Base-by-base conservation (phyloP, 2,329 filamentous ascomycete genomes). In the Penicillium hesseltinei region DNA sequence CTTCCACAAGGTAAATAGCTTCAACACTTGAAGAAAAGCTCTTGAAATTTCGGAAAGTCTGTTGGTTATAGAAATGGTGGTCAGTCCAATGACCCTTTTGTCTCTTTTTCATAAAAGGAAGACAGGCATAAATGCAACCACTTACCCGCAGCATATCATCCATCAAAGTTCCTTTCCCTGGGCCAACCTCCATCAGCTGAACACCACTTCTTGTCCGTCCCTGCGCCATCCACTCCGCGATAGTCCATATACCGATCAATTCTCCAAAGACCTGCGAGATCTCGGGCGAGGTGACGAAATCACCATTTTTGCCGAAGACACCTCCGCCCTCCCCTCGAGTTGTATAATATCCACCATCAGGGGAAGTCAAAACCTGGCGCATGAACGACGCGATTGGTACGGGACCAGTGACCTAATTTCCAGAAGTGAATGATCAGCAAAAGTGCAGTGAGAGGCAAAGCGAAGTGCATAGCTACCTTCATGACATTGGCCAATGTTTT, bases 181-280 rank as follows among this genome's bases (percentile, higher is more conserved):
- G 94, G 0, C 94, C 94, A 65, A 97, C 87, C 75, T 99, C 94
- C 69, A 99, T 91, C 62, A 99, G 80, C 72, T 97, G 89, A 17
- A 97, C 87, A 27, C 90, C 91, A 31, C 83, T 80, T 59, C 79
- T 84, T 54, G 84, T 89, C 59, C 82, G 83, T 17, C 92, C 92
- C 73, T 99, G 94, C 40, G 89, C 88, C 73, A 97, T 90, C 93
- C 94, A 99, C 80, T 99, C 94, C 42, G 93, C 88, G 51, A 97
- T 88, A 60, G 96, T 88, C 94, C 94, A 99, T 66, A 99, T 85
- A 5, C 91, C 94, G 56, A 97, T 81, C 29, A 99, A 82, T 77
- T 99, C 94, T 25, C 94, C 94, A 76, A 99, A 99, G 13, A 97
- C 84, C 72, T 97, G 94, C 0, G 92, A 97, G 67, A 99, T 97